Base-by-base conservation (phyloP, 139 green algal genomes). In the Closterium sp. region DNA sequence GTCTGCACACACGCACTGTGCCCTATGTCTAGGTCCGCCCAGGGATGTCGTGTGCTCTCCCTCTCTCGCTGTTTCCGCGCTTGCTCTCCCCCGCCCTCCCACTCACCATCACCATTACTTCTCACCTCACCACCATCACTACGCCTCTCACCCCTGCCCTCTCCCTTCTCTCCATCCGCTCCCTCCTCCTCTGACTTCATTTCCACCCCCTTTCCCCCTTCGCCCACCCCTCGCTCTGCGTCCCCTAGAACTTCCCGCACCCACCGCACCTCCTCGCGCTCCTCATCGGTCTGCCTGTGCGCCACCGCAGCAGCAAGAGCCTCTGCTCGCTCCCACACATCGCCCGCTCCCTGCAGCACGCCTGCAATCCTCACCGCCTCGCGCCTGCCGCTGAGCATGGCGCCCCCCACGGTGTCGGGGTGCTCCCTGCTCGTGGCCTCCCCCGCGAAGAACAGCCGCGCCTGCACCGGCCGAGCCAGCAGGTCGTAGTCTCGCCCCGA, bases 401-500 rank as follows among this genome's bases (percentile, higher is more conserved):
- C 97, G 21, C 97, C 97, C 34, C 97, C 97, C 30, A 98, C 97
- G 0, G 97, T 98, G 91, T 98, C 97, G 1, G 96, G 97, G 91
- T 98, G 97, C 93, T 98, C 94, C 91, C 89, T 96, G 89, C 92
- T 96, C n/a, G 97, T 98, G 94, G 97, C 96, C 94, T 98, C 97
- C 9, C 97, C 97, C 10, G 96, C 96, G 93, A 98, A 98, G 88
- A 98, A 95, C 36, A 98, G n/a, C 81, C 28, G 30, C 25, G 89
- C 66, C 1, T 92, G 84, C 64, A 95, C 92, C n/a, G 97, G 97
- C 33, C 32, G 36, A 6, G 96, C 96, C 90, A 98, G 93, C 25
- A 89, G 34, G 88, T 98, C 97, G 87, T 98, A 98, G 91, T 97
- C 95, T 3, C 93, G 43, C 6, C 91, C 91, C 1, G 91, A 94